Percentiles rank a stretch among this genome's conserved stretches.
phyloP scores from a whole-genome alignment of 2,329 filamentous ascomycete genomes.

The Penicillium sp. region DNA sequence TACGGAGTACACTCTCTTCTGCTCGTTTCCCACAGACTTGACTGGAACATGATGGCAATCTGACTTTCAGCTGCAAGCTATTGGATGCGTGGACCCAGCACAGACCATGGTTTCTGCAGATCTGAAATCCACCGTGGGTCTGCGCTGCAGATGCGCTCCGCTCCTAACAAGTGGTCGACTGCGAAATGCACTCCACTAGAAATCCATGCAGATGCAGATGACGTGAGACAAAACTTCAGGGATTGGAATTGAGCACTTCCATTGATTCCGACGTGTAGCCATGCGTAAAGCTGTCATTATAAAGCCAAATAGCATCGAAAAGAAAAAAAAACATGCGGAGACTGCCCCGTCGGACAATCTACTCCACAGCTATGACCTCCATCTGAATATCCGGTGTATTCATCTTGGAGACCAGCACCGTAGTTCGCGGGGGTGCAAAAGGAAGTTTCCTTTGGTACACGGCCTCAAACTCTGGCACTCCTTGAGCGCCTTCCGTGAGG shows the following conservation, averaged over 20 bases:
- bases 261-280: too few species aligned
- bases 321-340: background rate
- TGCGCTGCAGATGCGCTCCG: background rate
- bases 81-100: background rate
- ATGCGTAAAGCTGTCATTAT: too few species aligned
- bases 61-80: background rate
- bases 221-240: background rate
- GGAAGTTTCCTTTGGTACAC: background rate
- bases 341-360: background rate
- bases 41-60: background rate
- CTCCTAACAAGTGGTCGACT: background rate
- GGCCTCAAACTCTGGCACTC: background rate
- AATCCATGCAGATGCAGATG: background rate
- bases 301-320: background rate
- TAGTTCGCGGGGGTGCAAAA: conserved; percentile 1
- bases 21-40: background rate
- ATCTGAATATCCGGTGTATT: background rate
- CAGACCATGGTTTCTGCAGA: background rate
- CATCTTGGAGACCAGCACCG: background rate
- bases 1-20: background rate
- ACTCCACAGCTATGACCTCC: conserved; percentile 1
- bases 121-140: background rate
- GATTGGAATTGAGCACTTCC: background rate
- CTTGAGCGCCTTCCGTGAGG: background rate
- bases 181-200: background rate